These are phyloP conservation scores for Zoysia pacifica DNA, from an alignment of 176 grass and related monocot genomes.

Conservation along the genomic window DNA sequence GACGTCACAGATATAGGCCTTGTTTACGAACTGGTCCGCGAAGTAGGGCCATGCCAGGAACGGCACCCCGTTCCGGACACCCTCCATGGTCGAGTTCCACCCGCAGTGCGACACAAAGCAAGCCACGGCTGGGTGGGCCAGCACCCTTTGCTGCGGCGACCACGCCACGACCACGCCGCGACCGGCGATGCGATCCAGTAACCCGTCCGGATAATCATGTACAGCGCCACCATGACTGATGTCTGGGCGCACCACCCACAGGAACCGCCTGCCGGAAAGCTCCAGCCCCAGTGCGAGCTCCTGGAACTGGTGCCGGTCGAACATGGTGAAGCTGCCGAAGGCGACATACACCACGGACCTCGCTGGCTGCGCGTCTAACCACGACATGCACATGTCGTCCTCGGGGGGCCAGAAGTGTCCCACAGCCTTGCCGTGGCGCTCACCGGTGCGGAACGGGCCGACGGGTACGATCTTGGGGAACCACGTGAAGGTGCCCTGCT, in stretches of 20 bases:
- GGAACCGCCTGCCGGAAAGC: conserved; percentile 32
- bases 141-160: conserved; percentile 30
- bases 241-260: conserved; percentile 47
- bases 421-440: conserved; percentile 7
- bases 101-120: conserved; percentile 56
- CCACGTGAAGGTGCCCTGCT: neutral
- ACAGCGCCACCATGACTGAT: conserved; percentile 1
- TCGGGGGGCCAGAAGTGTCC: conserved; percentile 29
- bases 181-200: neutral
- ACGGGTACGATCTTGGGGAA: conserved; percentile 48
- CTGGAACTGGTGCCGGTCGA: conserved; percentile 36
- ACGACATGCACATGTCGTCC: conserved; percentile 17
- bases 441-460: conserved; percentile 40
- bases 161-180: conserved; percentile 16
- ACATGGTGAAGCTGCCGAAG: conserved; percentile 52
- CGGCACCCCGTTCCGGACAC: conserved; percentile 47
- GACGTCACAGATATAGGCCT: neutral
- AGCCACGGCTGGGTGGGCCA: conserved; percentile 23
- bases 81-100: conserved; percentile 57
- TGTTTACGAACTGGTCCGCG: conserved; percentile 28
- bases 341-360: conserved; percentile 50
- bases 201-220: conserved; percentile 21
- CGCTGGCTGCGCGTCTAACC: conserved; percentile 46
- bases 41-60: conserved; percentile 54
- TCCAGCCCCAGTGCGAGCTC: conserved; percentile 55